A percentile compares a stretch with the other conserved stretches of the same genome.
These are phyloP conservation scores for Adansonia gregorii DNA, from an alignment of 441 rosid genomes.

Conservation along the genomic window DNA sequence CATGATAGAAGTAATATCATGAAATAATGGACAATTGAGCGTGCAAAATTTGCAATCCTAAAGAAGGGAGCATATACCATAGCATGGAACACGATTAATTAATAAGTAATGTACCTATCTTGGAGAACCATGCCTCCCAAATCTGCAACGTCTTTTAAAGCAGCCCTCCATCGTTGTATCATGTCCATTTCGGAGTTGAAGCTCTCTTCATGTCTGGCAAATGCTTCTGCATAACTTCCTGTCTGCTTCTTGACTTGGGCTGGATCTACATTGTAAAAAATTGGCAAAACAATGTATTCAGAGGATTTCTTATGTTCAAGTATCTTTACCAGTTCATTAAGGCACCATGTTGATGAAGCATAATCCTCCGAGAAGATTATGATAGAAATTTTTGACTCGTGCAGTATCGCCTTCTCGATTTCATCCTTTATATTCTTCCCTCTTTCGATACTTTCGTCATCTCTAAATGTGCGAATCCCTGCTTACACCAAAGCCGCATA, in stretches of 20 bases:
- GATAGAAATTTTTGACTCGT: not conserved
- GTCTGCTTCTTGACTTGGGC: not conserved
- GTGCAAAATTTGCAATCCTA: too few relatives aligned
- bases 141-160: not conserved
- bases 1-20: too few relatives aligned
- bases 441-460: not conserved
- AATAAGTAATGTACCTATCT: not conserved
- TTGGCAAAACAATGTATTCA: not conserved
- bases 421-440: not conserved
- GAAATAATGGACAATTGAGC: too few relatives aligned
- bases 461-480: not conserved
- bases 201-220: not conserved
- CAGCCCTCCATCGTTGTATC: not conserved
- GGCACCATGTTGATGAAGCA: conserved; percentile 2
- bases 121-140: not conserved
- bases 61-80: too few relatives aligned
- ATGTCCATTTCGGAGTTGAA: not conserved
- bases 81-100: not conserved
- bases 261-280: not conserved
- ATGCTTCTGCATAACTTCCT: not conserved
- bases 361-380: not conserved
- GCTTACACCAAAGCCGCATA: not conserved
- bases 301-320: not conserved
- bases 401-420: not conserved
- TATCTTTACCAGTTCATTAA: not conserved